Evolutionary conservation across 75 land plant species (phyloP), one percentile per base, ranked within the genome.

Genomic region (Picea glauca): DNA sequence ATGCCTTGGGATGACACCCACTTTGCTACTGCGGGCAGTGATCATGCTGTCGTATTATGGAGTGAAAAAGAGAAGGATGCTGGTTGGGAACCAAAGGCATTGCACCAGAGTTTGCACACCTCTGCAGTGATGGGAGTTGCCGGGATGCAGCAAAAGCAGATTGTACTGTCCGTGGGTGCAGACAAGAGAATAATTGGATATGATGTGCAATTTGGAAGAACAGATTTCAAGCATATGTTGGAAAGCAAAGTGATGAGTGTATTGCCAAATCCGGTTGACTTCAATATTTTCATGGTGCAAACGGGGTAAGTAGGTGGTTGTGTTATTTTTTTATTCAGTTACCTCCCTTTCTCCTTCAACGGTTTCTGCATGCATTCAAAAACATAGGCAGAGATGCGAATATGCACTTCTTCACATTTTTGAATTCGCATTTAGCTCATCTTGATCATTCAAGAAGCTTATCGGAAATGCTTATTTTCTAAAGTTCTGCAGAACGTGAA

Each of bases 201-300:
- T 56, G 88, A 86, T 80, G 60, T 68, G 21, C 75, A 33, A 1
- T 72, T 30, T 56, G 75, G 73, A 23, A 83, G 68, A 70, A 17
- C 88, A 54, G 58, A 58, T 66, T 83, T 84, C 15, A 35, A 74
- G 54, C 82, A 83, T 58, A 64, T 58, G n/a, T 64, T 86, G 75
- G 88, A 86, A 20, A 86, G 86, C 79, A 84, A 86, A 77, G 86
- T 70, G 33, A 80, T 83, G 76, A 82, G 86, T 40, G 82, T 86
- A 82, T 82, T 80, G 66, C 82, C 86, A 70, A 86, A 83, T 77
- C 82, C 88, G 26, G 68, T 73, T 9, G 88, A 86, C 59, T 80
- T 80, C 72, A 84, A 86, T 65, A 79, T 86, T 43, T 84, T 80
- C 66, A 83, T 86, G 88, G 88, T 84, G 30, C 88, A 86, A 84